phyloP scores from a whole-genome alignment of 768 basidiomycete species.

The Mycena crocata region DNA sequence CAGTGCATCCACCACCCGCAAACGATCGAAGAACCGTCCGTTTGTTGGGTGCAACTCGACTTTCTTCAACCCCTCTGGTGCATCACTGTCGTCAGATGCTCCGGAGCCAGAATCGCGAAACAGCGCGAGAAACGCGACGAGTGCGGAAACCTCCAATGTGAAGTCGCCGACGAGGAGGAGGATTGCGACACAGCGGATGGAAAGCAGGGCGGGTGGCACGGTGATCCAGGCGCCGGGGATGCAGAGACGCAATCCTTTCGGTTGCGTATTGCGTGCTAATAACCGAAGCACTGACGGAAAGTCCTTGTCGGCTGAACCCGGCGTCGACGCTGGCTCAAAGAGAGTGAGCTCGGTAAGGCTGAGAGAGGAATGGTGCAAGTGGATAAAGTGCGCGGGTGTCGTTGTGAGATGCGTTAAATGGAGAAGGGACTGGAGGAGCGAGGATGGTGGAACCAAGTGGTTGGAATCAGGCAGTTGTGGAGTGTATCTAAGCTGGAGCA shows the following conservation, averaged over 20 bases:
- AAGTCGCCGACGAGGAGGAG: slow-evolving; percentile 1
- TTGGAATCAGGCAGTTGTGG: background rate
- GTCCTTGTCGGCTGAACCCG: background rate
- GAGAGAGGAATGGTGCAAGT: slow-evolving; percentile 1
- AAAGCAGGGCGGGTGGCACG: background rate
- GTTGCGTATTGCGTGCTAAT: background rate
- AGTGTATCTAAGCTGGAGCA: slow-evolving; percentile 15
- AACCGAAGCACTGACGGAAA: slow-evolving; percentile 1
- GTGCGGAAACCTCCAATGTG: background rate
- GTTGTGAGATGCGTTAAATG: slow-evolving; percentile 18
- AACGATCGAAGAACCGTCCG: background rate
- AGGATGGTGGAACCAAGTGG: background rate
- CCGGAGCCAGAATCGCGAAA: too few relatives aligned
- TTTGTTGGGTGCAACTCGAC: background rate
- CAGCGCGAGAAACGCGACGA: background rate
- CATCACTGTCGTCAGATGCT: too few relatives aligned
- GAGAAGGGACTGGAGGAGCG: background rate
- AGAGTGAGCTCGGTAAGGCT: slow-evolving; percentile 4
- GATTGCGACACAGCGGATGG: background rate
- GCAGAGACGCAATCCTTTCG: background rate
- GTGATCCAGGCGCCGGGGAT: slow-evolving; percentile 14
- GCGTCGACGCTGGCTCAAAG: background rate
- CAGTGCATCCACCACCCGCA: background rate
- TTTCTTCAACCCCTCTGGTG: slow-evolving; percentile 1
- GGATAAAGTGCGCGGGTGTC: slow-evolving; percentile 21